These are phyloP conservation scores for Apophysomyces sp. DNA, from an alignment of 371 early-diverging fungal species.

Conservation along the genomic window DNA sequence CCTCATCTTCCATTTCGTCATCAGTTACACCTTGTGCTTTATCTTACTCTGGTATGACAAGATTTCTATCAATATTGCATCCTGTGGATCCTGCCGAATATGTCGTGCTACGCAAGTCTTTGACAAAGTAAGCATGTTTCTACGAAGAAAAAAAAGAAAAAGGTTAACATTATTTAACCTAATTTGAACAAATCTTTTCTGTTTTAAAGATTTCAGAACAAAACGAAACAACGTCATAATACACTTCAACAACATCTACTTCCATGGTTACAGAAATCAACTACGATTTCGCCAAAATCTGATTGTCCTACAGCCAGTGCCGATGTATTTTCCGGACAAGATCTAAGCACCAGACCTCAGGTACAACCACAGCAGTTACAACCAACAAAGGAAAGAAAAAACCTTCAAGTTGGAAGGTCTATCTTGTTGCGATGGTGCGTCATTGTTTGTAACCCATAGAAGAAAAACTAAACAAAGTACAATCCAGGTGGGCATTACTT, in stretches of 20 bases:
- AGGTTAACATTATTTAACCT: conserved; percentile 5
- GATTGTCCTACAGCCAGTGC: neutral
- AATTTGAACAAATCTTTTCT: conserved; percentile 3
- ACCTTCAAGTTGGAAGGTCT: conserved; percentile 11
- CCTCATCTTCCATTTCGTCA: neutral
- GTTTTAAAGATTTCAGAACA: conserved; percentile 25
- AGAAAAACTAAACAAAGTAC: neutral
- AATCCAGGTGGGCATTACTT: conserved; percentile 40
- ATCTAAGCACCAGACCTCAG: neutral
- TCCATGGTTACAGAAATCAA: conserved; percentile 19
- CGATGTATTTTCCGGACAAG: neutral
- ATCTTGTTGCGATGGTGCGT: conserved; percentile 24
- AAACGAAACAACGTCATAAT: conserved; percentile 17
- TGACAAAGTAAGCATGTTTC: conserved; percentile 4
- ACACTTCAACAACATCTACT: conserved; percentile 14
- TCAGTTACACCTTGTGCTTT: neutral
- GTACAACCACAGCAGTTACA: neutral
- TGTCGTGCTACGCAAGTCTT: conserved; percentile 1
- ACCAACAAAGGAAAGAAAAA: conserved; percentile 10
- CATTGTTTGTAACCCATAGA: neutral
- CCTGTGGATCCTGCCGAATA: conserved; percentile 1
- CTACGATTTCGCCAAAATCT: neutral
- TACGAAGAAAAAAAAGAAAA: neutral
- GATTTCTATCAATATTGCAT: neutral
- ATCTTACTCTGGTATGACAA: neutral